Evolutionary conservation across 129 eudicot species (phyloP), one percentile per base, ranked within the genome.

Genomic region (Sambucus nigra): DNA sequence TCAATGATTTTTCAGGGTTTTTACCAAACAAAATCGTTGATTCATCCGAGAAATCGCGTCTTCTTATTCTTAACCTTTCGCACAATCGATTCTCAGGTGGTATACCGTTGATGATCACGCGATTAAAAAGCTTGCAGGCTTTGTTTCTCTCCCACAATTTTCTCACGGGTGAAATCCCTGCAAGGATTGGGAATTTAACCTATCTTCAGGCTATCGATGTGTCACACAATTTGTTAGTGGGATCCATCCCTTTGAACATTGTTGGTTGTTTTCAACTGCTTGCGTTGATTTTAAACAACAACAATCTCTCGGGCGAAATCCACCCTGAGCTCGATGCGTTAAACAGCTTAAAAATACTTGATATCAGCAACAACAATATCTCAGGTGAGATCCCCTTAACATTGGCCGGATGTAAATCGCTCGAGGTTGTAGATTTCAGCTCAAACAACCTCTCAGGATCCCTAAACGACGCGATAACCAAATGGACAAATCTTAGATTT

Each of bases 241-340:
- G 99, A 47, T 69, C 87, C 3, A 79, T 91, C 41, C 99, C 99
- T 5, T 55, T 79, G 72, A 91, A 79, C 60, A 79, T 91, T 51
- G 94, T 81, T 48, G 99, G 95, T 29, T 91, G 99, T 64, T 91
- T 91, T 67, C 99, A 91, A 53, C 73, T 91, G 5, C 87, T 79
- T 17, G 95, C 89, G 0, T 47, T 91, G 60, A 70, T 76, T 23
- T 74, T 91, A 25, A 91, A 83, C 68, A 74, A 86, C 76, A 91
- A 91, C 69, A 82, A 85, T 68, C 86, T 91, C 27, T 82, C 99
- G 0, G 99, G 99, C 22, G 94, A 79, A 66, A 82, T 91, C 32
- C 95, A 79, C 59, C 99, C 94, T 0, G 99, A 85, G 80, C 99
- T 91, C 61, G 99, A 85, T 53, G 95, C 99, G 2, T 72, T 91